Conservation (phyloP, 2,329 filamentous ascomycete genomes). For the Colletotrichum orchidophilum region DNA sequence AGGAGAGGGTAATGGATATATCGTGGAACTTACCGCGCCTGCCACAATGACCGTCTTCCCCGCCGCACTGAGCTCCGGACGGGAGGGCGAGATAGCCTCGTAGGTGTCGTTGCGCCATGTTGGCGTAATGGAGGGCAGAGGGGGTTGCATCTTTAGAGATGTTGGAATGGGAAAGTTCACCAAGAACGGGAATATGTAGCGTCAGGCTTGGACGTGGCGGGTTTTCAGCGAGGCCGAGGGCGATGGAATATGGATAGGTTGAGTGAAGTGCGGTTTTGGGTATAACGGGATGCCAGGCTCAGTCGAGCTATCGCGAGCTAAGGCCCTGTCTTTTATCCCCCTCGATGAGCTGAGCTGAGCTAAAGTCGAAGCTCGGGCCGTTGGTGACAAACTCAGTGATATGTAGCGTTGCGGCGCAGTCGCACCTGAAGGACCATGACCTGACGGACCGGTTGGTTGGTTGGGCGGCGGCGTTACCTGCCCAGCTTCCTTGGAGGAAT, state of each 20-base stretch:
- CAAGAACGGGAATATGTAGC: not conserved
- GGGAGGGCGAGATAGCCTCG: conserved; percentile 47
- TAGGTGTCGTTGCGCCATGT: conserved; percentile 47
- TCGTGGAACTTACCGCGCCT: conserved; percentile 60
- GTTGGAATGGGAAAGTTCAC: not conserved
- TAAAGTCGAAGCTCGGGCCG: not conserved
- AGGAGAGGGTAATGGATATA: not conserved
- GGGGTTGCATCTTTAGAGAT: conserved; percentile 22
- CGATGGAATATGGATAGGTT: not conserved
- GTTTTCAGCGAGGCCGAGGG: not conserved
- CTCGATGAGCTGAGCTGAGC: not conserved
- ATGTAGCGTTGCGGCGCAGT: not conserved
- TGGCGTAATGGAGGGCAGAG: conserved; percentile 34
- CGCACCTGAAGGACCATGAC: not conserved
- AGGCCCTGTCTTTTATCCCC: conserved; percentile 10
- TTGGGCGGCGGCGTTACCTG: not conserved
- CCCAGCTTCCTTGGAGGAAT: not conserved
- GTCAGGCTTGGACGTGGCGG: not conserved
- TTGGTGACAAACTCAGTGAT: not conserved
- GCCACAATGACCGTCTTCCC: conserved; percentile 70
- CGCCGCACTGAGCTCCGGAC: conserved; percentile 49
- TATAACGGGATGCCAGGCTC: not conserved
- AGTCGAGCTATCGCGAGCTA: not conserved
- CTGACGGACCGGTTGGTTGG: not conserved
- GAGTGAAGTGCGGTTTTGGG: not conserved